Percentiles rank a stretch among this genome's conserved stretches.
Conservation (phyloP, 345 rosid genomes). For the Cardamine resedifolia region DNA sequence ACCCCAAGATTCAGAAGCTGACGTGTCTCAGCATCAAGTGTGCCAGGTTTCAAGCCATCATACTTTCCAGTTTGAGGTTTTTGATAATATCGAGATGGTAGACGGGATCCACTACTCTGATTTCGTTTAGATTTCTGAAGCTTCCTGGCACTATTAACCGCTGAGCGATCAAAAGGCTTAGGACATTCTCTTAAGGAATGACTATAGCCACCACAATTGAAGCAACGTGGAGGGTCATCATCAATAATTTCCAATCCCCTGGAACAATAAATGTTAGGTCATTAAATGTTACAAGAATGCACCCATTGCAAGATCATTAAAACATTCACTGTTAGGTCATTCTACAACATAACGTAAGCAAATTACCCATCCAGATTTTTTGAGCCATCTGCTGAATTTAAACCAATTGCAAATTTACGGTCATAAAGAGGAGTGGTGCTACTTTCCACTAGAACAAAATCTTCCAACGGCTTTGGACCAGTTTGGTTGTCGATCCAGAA, state of each 20-base stretch:
- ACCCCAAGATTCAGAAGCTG: slow-evolving; percentile 87
- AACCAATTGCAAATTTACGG: slow-evolving; percentile 76
- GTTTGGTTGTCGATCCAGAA: slow-evolving; percentile 88
- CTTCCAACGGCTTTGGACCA: slow-evolving; percentile 39
- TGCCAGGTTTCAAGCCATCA: slow-evolving; percentile 84
- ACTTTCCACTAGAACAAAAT: slow-evolving; percentile 47
- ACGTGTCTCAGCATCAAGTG: slow-evolving; percentile 77
- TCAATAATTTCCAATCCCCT: slow-evolving; percentile 74
- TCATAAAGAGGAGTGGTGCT: slow-evolving; percentile 79
- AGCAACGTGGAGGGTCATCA: slow-evolving; percentile 83
- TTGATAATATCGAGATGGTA: slow-evolving; percentile 74
- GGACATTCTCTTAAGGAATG: slow-evolving; percentile 88
- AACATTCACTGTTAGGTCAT: not conserved
- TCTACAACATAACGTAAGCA: not conserved
- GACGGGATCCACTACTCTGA: slow-evolving; percentile 59
- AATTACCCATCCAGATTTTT: slow-evolving; percentile 67
- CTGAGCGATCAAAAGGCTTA: slow-evolving; percentile 79
- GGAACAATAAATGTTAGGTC: slow-evolving; percentile 31
- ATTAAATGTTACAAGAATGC: slow-evolving; percentile 16
- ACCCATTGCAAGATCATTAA: not conserved
- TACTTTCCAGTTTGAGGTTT: slow-evolving; percentile 71
- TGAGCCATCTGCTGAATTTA: slow-evolving; percentile 67
- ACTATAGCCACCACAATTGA: slow-evolving; percentile 90
- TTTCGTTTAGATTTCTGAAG: slow-evolving; percentile 66
- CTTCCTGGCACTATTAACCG: slow-evolving; percentile 82